Evolutionary conservation across 73 alveolate species (phyloP).

Genomic region (Symbiodinium pilosum): DNA sequence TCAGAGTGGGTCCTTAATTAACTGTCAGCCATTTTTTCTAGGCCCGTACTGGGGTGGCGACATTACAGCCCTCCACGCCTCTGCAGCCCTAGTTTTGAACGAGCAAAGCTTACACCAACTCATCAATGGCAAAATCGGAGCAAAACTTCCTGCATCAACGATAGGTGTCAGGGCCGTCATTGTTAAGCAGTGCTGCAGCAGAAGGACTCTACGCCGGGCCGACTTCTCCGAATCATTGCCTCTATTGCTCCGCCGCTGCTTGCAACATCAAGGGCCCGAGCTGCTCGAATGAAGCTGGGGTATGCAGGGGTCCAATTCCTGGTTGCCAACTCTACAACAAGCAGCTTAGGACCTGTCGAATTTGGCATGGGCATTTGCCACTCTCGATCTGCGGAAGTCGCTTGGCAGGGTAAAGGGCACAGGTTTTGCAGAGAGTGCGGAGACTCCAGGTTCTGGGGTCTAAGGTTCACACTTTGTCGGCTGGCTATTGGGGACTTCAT

Average conservation of each 20-base stretch:
- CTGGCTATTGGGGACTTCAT: too few relatives aligned
- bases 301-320: background rate
- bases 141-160: too few relatives aligned
- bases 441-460: background rate
- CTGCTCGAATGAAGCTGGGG: background rate
- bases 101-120: too few relatives aligned
- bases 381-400: slow-evolving; percentile 67
- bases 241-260: slow-evolving; percentile 72
- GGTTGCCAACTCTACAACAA: background rate
- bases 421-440: background rate
- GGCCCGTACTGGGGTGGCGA: too few relatives aligned
- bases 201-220: slow-evolving; percentile 82
- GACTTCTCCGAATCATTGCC: slow-evolving; percentile 56
- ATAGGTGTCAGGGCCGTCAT: too few relatives aligned
- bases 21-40: too few relatives aligned
- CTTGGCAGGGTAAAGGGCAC: background rate
- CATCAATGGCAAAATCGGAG: too few relatives aligned
- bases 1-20: too few relatives aligned
- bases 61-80: too few relatives aligned
- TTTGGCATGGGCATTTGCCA: slow-evolving; percentile 93
- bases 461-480: background rate
- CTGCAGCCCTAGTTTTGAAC: too few relatives aligned
- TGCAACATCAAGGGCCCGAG: slow-evolving; percentile 43
- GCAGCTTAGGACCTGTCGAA: slow-evolving; percentile 53
- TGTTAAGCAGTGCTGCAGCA: too few relatives aligned